Base-by-base conservation (phyloP, 768 basidiomycete species). In the Fomitopsis pulvina region DNA sequence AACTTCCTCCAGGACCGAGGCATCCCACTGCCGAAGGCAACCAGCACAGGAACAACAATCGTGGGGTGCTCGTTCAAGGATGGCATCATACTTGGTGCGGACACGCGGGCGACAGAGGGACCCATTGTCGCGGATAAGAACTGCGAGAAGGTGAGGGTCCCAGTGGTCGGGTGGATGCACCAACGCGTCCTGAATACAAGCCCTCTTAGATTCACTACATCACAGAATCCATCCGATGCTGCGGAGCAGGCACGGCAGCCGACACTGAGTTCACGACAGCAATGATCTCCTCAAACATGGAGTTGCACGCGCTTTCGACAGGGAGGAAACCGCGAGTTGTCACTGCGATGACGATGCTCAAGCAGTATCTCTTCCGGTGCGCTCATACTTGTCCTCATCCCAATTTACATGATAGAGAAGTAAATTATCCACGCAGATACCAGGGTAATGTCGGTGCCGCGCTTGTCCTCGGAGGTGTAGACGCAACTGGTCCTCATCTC, bases 311-410 rank as follows among this genome's bases (percentile, higher is more conserved):
- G 1, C 78, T 98, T 26, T 86, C 88, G 16, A 93, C 90, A 26
- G 94, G 93, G 21, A 73, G 95, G 51, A 92, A 90, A 67, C 92
- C 95, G 3, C 79, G 85, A 52, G 92, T 99, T 18, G 92, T 95
- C 45, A 96, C 96, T 0, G 96, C 95, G 4, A 97, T 99, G 95
- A 97, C 95, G 3, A 89, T 97, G 92, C 74, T 97, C 57, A 97
- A 98, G 69, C 94, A 95, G 67, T 87, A 87, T 76, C 83, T 98
- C 32, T 96, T 87, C 74, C 73, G 77, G 91, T 92, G n/a, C 37
- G 76, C 61, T 12, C 21, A 29, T 5, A 4, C 34, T 11, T 42
- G 14, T 32, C 14, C 38, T 52, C 34, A 45, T 51, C 44, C 56
- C n/a, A 20, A 22, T 4, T 12, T 30, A 16, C 16, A 20, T 34